Evolutionary conservation across 495 filamentous ascomycete species (phyloP).

Genomic region (Neurospora pannonica): DNA sequence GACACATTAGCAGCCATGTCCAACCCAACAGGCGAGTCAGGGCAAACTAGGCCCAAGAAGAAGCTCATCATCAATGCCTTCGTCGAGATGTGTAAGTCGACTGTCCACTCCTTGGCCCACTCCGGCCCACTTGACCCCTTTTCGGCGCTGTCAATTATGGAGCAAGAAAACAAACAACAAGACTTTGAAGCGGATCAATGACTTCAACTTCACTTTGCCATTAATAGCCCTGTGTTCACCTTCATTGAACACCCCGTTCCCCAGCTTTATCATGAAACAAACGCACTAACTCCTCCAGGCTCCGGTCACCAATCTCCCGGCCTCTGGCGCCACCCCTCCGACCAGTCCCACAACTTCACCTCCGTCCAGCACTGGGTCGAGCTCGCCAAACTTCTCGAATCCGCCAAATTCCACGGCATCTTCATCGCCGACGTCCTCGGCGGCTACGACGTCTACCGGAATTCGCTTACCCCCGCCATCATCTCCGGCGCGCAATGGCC

Average conservation of each 20-base stretch:
- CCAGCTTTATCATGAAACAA: neutral
- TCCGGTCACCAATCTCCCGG: conserved; percentile 56
- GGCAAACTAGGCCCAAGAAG: conserved; percentile 33
- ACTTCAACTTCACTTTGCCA: conserved; percentile 3
- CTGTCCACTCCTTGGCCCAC: neutral
- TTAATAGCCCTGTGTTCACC: neutral
- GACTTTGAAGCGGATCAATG: neutral
- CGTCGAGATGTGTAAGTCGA: conserved; percentile 41
- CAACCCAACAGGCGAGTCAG: neutral
- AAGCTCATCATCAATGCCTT: conserved; percentile 58
- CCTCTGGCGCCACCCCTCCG: conserved; percentile 49
- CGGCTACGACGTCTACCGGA: conserved; percentile 59
- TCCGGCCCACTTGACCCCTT: neutral
- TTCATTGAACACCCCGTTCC: neutral
- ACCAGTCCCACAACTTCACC: conserved; percentile 44
- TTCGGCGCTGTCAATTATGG: neutral
- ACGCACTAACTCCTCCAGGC: conserved; percentile 18
- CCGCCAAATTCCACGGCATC: conserved; percentile 52
- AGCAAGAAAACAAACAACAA: neutral
- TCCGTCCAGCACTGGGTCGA: conserved; percentile 47
- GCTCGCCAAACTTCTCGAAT: conserved; percentile 47
- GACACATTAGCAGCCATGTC: neutral
- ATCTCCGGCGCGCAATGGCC: conserved; percentile 58
- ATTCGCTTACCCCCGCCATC: conserved; percentile 48
- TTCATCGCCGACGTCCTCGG: conserved; percentile 50